Conservation (phyloP, 768 basidiomycete species). For the Pisolithus marmoratus region DNA sequence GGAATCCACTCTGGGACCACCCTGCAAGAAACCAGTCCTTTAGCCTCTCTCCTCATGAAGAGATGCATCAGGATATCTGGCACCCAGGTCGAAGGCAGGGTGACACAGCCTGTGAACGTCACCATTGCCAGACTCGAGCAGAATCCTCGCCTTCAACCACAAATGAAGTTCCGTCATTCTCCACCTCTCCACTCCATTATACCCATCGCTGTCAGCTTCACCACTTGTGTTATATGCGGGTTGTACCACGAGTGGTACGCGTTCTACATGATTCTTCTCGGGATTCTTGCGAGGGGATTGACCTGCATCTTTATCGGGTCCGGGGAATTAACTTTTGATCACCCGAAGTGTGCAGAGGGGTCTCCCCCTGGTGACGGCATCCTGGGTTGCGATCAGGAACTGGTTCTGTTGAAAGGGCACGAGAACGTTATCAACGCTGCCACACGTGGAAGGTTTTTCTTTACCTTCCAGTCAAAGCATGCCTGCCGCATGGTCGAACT, state of each 20-base stretch:
- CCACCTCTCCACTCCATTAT: background rate
- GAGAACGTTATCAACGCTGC: background rate
- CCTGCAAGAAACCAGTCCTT: conserved; percentile 14
- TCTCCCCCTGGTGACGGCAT: too few species aligned
- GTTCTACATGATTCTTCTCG: conserved; percentile 3
- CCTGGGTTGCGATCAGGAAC: too few species aligned
- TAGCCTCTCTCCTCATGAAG: conserved; percentile 14
- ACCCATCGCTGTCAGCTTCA: background rate
- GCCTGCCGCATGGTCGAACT: background rate
- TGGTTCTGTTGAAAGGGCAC: too few species aligned
- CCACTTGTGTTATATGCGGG: conserved; percentile 10
- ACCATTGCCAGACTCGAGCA: conserved; percentile 11
- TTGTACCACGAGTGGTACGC: background rate
- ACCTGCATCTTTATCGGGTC: conserved; percentile 22
- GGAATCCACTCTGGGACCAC: conserved; percentile 14
- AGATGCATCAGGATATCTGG: conserved; percentile 1
- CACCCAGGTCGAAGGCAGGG: conserved; percentile 2
- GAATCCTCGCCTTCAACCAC: background rate
- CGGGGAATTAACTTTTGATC: conserved; percentile 5
- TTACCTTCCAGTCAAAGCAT: background rate
- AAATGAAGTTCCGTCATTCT: conserved; percentile 6
- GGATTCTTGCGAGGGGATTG: conserved; percentile 23
- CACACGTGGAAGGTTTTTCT: background rate
- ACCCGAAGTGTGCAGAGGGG: too few species aligned
- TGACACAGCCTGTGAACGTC: conserved; percentile 7